Evolutionary conservation across 2,329 filamentous ascomycete genomes (phyloP), one percentile per base, ranked within the genome.

Genomic region (Basipetospora chlamydospora): DNA sequence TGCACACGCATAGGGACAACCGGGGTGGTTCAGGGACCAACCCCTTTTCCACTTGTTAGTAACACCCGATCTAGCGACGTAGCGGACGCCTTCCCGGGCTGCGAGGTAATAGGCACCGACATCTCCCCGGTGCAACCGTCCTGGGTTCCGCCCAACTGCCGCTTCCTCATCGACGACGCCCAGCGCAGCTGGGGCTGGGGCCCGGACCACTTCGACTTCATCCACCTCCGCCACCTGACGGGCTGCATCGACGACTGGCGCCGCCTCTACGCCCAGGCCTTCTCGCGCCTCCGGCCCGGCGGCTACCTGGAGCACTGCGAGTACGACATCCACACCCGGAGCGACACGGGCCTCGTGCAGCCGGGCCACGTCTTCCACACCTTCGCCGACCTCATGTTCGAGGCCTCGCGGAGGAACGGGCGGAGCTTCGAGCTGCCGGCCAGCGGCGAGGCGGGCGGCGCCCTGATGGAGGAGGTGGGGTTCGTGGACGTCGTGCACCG

Each of bases 161-260:
- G 46, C 3, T 59, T 60, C 33, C 47, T 57, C 12, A 51, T 61
- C 39, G 58, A 53, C 32, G 56, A 53, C 41, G 51, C 39, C 41
- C 49, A 41, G 30, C 48, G 35, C 20, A 46, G 50, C 1, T 76
- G 73, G 72, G 57, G 69, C 0, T 49, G 46, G 23, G 42, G 48
- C 8, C 46, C 52, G 3, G 47, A 62, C 28, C 47, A 62, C 43
- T 64, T 77, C 46, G 73, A 78, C 51, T 67, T 68, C 41, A 64
- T 80, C 39, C 74, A 77, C 51, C 63, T 69, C 2, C 63, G 69
- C 6, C 49, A 72, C 45, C 61, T 80, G 54, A 58, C 61, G 2
- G 76, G 75, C 15, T 63, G 65, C 33, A 66, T 78, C 42, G 52
- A 59, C 2, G 64, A 74, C 44, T 80, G 73, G 57, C 57, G 60